Evolutionary conservation across 2,329 filamentous ascomycete genomes (phyloP), one percentile per base, ranked within the genome.

Genomic region (Penicillium psychrosexuale): DNA sequence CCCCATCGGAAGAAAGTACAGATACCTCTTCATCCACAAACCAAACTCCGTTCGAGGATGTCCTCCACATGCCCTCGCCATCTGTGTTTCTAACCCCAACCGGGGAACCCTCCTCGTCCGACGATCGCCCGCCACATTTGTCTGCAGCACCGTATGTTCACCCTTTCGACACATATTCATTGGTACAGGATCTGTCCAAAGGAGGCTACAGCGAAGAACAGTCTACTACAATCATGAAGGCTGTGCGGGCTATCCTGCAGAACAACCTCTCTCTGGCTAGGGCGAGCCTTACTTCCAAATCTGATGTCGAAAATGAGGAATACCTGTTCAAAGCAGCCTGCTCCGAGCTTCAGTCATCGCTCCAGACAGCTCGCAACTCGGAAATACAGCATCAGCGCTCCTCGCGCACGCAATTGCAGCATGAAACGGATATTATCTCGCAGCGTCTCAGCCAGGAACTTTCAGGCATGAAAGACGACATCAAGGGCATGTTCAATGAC

Each of bases 401-500:
- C 61, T 89, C 96, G 69, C 82, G 94, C 38, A 90, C 88, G 4
- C 85, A 92, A 46, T 75, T 99, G 61, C 91, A 97, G 76, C 92
- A 97, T 71, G 94, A 97, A 72, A 86, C 92, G n/a, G 94, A 99
- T 71, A 96, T 96, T 17, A 72, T 97, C 51, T 86, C 84, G 52
- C 94, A 97, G 77, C 84, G 87, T 45, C 79, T 97, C 55, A 89
- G 86, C 33, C 92, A 97, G 73, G 92, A 97, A 70, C 80, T 92
- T 27, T 76, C 86, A 52, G 88, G 84, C 33, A 78, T 97, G 56
- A 94, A 90, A 65, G 93, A 99, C 69, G 90, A 92, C 52, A 82
- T 97, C n/a, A 91, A 92, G 70, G 93, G 91, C 54, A 88, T 97
- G 82, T 97, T 97, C 71, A 93, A 97, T 68, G 93, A 99, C 70